A percentile compares a stretch with the other conserved stretches of the same genome.
Conservation (phyloP, 208 protist species). For the Paratrypanosoma confusum region DNA sequence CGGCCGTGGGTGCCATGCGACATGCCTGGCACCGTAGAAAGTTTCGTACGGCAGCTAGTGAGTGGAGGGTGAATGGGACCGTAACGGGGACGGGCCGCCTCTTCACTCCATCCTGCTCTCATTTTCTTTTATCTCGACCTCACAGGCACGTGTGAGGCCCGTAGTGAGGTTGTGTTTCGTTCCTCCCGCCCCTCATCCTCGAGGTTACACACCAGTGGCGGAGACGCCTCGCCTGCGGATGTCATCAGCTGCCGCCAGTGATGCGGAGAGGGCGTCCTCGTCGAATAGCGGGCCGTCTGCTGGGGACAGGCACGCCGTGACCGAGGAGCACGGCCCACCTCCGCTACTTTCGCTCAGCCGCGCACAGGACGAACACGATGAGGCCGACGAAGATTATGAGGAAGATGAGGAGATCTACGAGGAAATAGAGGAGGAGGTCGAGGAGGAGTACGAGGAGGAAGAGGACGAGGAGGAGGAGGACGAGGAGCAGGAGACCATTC, state of each 20-base stretch:
- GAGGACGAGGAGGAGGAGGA: constrained; percentile 5
- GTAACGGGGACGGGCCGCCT: too few relatives aligned
- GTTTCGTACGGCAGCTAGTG: too few relatives aligned
- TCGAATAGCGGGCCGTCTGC: background rate
- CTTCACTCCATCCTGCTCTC: too few relatives aligned
- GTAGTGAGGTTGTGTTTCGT: too few relatives aligned
- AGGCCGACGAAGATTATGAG: constrained; percentile 3
- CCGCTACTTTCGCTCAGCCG: background rate
- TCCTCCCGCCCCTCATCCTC: background rate
- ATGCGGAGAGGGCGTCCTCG: background rate
- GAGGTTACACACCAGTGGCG: background rate
- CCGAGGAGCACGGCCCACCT: background rate
- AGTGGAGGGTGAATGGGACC: too few relatives aligned
- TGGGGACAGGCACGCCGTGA: background rate
- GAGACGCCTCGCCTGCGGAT: background rate
- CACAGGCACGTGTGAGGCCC: too few relatives aligned
- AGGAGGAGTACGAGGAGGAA: constrained; percentile 2
- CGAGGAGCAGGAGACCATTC: constrained; percentile 31
- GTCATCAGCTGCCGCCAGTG: background rate
- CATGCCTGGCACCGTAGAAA: too few relatives aligned
- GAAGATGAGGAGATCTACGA: constrained; percentile 20
- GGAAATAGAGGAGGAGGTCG: constrained; percentile 12
- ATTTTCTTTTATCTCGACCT: too few relatives aligned
- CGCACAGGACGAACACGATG: constrained; percentile 3
- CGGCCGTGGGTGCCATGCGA: too few relatives aligned